These are phyloP conservation scores for Phytophthora gonapodyides DNA, from an alignment of 352 stramenopile genomes.

Conservation along the genomic window DNA sequence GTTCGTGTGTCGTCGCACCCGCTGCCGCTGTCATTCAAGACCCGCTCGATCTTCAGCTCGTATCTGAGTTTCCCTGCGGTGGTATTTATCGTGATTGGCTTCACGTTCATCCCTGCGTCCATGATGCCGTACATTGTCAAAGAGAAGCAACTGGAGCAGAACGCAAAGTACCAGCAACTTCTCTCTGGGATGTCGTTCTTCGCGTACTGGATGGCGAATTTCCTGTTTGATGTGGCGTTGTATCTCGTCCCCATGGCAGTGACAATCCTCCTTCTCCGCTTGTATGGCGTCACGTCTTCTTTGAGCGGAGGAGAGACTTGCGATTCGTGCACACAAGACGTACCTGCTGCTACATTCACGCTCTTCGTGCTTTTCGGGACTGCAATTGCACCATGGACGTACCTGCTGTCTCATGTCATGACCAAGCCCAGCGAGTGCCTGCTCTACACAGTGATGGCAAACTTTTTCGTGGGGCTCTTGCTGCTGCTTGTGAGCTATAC, in stretches of 20 bases:
- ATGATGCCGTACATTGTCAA: conserved; percentile 97
- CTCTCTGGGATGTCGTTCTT: conserved; percentile 94
- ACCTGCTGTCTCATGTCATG: conserved; percentile 68
- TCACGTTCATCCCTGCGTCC: conserved; percentile 93
- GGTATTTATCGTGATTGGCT: conserved; percentile 91
- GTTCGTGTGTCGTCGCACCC: conserved; percentile 57
- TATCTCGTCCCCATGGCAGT: conserved; percentile 85
- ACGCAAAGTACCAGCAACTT: conserved; percentile 97
- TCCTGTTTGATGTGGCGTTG: conserved; percentile 90
- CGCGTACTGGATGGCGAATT: conserved; percentile 97
- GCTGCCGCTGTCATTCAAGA: conserved; percentile 63
- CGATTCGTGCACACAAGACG: conserved; percentile 49
- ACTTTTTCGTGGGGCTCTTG: conserved; percentile 66
- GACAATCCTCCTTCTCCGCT: conserved; percentile 54
- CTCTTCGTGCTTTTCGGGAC: conserved; percentile 71
- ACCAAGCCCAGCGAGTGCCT: conserved; percentile 53
- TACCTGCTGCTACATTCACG: conserved; percentile 46
- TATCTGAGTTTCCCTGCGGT: conserved; percentile 75
- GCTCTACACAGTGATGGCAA: conserved; percentile 74
- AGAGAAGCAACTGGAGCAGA: conserved; percentile 91
- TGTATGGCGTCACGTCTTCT: conserved; percentile 59
- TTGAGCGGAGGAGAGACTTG: conserved; percentile 41
- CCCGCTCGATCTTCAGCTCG: conserved; percentile 59
- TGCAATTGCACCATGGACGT: conserved; percentile 66
- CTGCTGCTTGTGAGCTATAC: conserved; percentile 63